Evolutionary conservation across 768 basidiomycete genomes (phyloP).

Genomic region (Lanmaoa rubissima): DNA sequence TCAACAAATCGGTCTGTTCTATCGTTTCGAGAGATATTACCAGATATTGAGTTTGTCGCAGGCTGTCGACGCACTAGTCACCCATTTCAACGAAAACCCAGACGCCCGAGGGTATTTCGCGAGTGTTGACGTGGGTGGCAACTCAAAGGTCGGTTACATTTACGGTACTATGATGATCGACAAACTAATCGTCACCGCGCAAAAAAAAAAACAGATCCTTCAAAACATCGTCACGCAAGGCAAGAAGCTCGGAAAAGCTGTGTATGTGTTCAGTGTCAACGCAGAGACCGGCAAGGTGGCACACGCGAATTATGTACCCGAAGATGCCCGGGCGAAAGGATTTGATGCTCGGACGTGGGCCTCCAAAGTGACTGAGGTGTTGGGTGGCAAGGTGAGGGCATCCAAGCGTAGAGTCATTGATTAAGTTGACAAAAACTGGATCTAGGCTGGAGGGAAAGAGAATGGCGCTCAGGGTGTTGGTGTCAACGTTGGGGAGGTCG

Average conservation of each 20-base stretch:
- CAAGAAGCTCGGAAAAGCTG: conserved; percentile 78
- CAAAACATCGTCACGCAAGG: conserved; percentile 73
- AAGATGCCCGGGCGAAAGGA: conserved; percentile 57
- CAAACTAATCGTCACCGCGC: background rate
- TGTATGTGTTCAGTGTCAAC: conserved; percentile 88
- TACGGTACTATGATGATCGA: background rate
- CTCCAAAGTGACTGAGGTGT: conserved; percentile 63
- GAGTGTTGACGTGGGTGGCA: conserved; percentile 74
- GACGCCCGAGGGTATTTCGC: conserved; percentile 70
- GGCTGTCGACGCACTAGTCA: conserved; percentile 67
- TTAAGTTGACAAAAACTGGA: conserved; percentile 8
- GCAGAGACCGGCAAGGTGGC: conserved; percentile 67
- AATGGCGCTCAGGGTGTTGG: conserved; percentile 92
- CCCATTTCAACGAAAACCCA: conserved; percentile 77
- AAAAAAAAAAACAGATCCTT: conserved; percentile 50
- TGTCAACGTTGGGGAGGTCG: conserved; percentile 53
- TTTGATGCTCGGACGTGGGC: conserved; percentile 92
- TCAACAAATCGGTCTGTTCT: conserved; percentile 68
- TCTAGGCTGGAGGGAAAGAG: conserved; percentile 91
- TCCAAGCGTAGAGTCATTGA: background rate
- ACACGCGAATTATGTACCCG: conserved; percentile 82
- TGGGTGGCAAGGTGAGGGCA: conserved; percentile 86
- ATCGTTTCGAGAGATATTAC: background rate
- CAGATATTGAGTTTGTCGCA: conserved; percentile 26
- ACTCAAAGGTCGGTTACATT: conserved; percentile 65